Evolutionary conservation across 345 rosid genomes (phyloP).

Genomic region (Jatropha curcas): DNA sequence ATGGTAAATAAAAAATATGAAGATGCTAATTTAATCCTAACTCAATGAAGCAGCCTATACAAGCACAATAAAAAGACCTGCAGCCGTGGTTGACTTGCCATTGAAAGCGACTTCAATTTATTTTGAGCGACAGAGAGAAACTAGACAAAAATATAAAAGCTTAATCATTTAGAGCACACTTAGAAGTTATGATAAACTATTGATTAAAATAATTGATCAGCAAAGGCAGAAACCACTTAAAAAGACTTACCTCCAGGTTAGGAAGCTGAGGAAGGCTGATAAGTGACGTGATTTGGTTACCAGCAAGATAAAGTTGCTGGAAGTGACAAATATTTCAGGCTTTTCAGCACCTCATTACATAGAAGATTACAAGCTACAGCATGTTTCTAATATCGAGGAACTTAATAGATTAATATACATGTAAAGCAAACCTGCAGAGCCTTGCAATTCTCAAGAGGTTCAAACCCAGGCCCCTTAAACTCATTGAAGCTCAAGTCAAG

Average conservation of each 20-base stretch:
- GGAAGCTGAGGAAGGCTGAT: constrained; percentile 94
- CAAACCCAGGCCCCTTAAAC: constrained; percentile 98
- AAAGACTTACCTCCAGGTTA: constrained; percentile 77
- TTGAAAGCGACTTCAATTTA: constrained; percentile 86
- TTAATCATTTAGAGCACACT: not conserved
- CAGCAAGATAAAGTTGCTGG: constrained; percentile 99
- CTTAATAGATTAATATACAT: constrained; percentile 16
- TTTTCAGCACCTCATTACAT: constrained; percentile 23
- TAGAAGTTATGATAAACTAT: not conserved
- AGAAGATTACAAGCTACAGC: constrained; percentile 7
- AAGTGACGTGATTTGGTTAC: constrained; percentile 93
- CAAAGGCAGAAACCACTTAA: constrained; percentile 13
- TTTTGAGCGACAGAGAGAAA: constrained; percentile 98
- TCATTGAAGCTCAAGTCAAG: constrained; percentile 99
- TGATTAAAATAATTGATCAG: constrained; percentile 3
- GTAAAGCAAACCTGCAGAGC: constrained; percentile 70
- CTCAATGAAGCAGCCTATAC: constrained; percentile 2
- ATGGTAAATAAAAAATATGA: not conserved
- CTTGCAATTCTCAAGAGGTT: constrained; percentile 92
- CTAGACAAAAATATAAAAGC: constrained; percentile 37
- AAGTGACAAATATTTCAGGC: no score
- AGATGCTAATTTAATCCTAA: not conserved
- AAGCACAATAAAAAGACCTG: constrained; percentile 54
- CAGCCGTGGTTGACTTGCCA: constrained; percentile 97
- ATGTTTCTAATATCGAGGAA: constrained; percentile 10